Evolutionary conservation across 2,329 filamentous ascomycete species (phyloP).

Genomic region (Cladosporium sphaerospermum): DNA sequence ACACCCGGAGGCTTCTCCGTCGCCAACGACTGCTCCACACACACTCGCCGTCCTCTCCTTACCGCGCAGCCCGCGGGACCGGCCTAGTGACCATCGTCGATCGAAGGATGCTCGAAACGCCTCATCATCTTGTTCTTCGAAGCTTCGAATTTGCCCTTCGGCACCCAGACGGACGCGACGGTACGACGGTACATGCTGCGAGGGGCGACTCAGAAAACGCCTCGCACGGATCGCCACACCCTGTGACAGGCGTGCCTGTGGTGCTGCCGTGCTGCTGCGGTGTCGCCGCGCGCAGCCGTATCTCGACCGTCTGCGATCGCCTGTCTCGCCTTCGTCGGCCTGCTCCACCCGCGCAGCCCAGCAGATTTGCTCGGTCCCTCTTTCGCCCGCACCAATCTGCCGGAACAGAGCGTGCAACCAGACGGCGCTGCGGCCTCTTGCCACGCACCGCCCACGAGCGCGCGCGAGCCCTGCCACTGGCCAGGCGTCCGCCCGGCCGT

Average conservation of each 20-base stretch:
- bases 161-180: neutral
- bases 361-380: no score
- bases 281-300: no score
- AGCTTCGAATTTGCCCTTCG: conserved; percentile 5
- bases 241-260: no score
- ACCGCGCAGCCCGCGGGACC: neutral
- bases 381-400: no score
- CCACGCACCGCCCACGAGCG: neutral
- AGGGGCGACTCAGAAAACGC: no score
- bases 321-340: neutral
- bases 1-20: no score
- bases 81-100: conserved; percentile 4
- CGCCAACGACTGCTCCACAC: no score
- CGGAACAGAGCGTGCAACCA: neutral
- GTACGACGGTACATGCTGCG: conserved; percentile 7
- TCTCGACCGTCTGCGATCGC: neutral
- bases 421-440: neutral
- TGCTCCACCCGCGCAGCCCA: neutral
- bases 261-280: no score
- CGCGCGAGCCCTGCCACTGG: no score
- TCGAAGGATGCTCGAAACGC: conserved; percentile 5
- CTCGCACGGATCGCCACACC: no score
- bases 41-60: no score
- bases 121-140: neutral
- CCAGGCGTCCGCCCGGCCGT: no score